These are phyloP conservation scores for Fusarium liriodendri DNA, from an alignment of 2,329 filamentous ascomycete species.

Conservation along the genomic window DNA sequence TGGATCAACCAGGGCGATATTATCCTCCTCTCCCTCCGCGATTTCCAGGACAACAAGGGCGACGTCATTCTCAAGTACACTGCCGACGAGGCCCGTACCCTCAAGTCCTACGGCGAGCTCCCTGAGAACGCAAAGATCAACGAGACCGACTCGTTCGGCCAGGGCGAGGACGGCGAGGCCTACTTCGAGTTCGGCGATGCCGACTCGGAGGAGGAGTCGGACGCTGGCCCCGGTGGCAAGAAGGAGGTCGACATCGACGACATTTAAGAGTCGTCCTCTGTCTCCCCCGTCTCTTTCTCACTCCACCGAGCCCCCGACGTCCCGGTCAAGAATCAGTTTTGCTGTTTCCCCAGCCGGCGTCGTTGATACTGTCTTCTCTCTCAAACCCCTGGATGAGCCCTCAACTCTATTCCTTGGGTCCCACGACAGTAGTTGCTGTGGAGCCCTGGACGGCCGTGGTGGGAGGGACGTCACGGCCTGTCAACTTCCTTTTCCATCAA, in stretches of 20 bases:
- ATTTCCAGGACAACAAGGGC: constrained; percentile 95
- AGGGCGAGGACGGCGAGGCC: constrained; percentile 93
- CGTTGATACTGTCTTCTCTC: constrained; percentile 73
- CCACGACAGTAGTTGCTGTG: constrained; percentile 61
- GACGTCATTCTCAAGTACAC: constrained; percentile 98
- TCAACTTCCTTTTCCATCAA: constrained; percentile 44
- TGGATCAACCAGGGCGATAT: constrained; percentile 99
- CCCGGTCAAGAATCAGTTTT: constrained; percentile 5
- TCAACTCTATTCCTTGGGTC: constrained; percentile 41
- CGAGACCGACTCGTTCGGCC: constrained; percentile 95
- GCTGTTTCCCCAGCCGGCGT: constrained; percentile 24
- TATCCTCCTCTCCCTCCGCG: constrained; percentile 86
- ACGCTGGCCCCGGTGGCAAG: constrained; percentile 66
- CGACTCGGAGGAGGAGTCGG: constrained; percentile 68
- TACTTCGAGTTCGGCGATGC: constrained; percentile 99
- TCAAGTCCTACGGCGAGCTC: constrained; percentile 97
- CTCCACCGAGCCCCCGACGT: constrained; percentile 41
- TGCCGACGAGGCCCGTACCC: constrained; percentile 91
- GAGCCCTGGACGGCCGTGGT: constrained; percentile 58
- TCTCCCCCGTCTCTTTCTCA: constrained; percentile 16
- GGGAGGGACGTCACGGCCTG: constrained; percentile 71
- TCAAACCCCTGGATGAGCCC: constrained; percentile 55
- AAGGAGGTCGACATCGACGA: constrained; percentile 96
- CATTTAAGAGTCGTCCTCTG: constrained; percentile 69
- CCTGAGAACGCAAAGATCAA: constrained; percentile 99